Evolutionary conservation across 2,329 filamentous ascomycete genomes (phyloP), one percentile per base, ranked within the genome.

Genomic region (Epichloe uncinata): DNA sequence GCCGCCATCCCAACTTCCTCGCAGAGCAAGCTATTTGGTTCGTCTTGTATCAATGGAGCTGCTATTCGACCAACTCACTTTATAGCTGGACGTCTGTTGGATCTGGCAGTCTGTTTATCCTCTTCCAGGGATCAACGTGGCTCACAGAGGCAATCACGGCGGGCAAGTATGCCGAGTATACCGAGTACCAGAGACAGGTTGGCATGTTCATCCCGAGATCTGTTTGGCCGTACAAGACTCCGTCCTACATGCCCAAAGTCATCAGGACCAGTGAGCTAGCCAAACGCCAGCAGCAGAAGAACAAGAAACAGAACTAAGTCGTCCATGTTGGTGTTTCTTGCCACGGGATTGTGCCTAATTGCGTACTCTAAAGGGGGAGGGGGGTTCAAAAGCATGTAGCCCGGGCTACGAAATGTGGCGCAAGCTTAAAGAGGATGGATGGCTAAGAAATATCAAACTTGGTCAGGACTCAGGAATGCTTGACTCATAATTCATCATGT

Each of bases 11-110:
- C 45, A 98, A 98, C 66, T 98, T 97, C 62, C 81, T 86, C 5
- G 87, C 87, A 5, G 93, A 98, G 68, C 93, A 97, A 69, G 73
- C 81, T 33, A 81, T 97, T 59, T 98, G 93, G 93, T 74, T 95
- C 49, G 71, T 81, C 8, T 68, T 97, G 48, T 97, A 97, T 66
- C 79, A 87, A 60, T 98, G 91, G 93, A 81, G 78, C 56, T 91
- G 85, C 66, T 84, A 80, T 62, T 77, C 82, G 49, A 86, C 83
- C 34, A 77, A 81, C 50, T 80, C 74, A 2, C 72, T 83, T 41
- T 82, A 83, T 63, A 91, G 85, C 66, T 98, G 90, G 87, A 82
- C 85, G 1, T 79, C 78, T 46, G 63, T 79, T 9, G 93, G 91
- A 8, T 75, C 83, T 0, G 61, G 83, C 4, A 72, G 73, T 44